Conservation (phyloP, 257 asterid genomes). For the Fraxinus cuspidata region DNA sequence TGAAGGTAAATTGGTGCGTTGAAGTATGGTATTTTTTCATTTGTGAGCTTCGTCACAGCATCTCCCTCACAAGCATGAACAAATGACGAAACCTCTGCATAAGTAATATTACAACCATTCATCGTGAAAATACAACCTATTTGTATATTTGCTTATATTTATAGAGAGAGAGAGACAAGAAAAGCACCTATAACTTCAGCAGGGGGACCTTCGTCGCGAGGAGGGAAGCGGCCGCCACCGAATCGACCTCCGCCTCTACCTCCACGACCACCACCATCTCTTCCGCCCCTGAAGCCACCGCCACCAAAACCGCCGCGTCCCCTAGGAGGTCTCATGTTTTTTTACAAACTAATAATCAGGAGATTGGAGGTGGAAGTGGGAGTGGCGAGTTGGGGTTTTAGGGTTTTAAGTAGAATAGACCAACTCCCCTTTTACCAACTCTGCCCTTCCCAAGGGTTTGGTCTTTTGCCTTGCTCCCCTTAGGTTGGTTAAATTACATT, state of each 20-base stretch:
- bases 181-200: slow-evolving; percentile 63
- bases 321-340: slow-evolving; percentile 87
- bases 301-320: slow-evolving; percentile 89
- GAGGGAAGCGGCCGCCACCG: slow-evolving; percentile 45
- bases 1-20: slow-evolving; percentile 93
- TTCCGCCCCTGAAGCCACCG: slow-evolving; percentile 54
- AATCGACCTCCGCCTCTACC: slow-evolving; percentile 55
- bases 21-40: slow-evolving; percentile 89
- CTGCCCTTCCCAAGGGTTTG: background rate
- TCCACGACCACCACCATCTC: slow-evolving; percentile 46
- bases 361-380: background rate
- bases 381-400: slow-evolving; percentile 15
- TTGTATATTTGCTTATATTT: background rate
- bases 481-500: too few relatives aligned
- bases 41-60: slow-evolving; percentile 82
- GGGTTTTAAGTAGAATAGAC: slow-evolving; percentile 27
- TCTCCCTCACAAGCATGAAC: slow-evolving; percentile 93
- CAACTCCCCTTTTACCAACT: background rate
- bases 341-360: background rate
- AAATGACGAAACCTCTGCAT: slow-evolving; percentile 80
- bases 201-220: slow-evolving; percentile 81
- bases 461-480: too few relatives aligned
- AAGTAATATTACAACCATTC: background rate
- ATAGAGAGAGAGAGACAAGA: background rate
- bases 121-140: background rate